A percentile compares a stretch with the other conserved stretches of the same genome.
Evolutionary conservation across 805 yeast genomes (phyloP).

Genomic region (Nakazawaea laoshanensis): DNA sequence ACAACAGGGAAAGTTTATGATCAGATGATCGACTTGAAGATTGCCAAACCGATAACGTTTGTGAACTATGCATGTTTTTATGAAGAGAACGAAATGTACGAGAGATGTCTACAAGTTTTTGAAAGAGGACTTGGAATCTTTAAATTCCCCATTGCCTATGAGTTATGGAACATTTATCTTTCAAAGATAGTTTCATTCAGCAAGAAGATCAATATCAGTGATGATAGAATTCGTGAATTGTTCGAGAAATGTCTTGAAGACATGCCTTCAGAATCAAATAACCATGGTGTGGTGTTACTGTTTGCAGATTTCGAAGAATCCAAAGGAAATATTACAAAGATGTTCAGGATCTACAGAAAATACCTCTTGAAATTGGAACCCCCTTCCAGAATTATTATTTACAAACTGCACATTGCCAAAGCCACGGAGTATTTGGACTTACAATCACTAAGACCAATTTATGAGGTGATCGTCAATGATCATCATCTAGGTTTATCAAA

Average conservation of each 20-base stretch:
- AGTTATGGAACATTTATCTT: constrained; percentile 67
- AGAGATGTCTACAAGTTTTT: constrained; percentile 49
- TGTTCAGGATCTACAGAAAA: constrained; percentile 37
- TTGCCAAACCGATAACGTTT: constrained; percentile 61
- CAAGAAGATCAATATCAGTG: constrained; percentile 23
- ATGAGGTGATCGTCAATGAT: constrained; percentile 38
- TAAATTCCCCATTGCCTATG: constrained; percentile 50
- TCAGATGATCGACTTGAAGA: constrained; percentile 41
- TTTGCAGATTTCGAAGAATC: constrained; percentile 59
- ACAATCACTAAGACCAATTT: constrained; percentile 36
- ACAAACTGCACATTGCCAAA: constrained; percentile 33
- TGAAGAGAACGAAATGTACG: constrained; percentile 35
- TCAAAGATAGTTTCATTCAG: constrained; percentile 31
- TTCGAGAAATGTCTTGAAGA: constrained; percentile 59
- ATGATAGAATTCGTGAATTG: constrained; percentile 58
- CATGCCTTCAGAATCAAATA: constrained; percentile 32
- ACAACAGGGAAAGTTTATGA: constrained; percentile 40
- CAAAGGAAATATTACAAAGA: constrained; percentile 39
- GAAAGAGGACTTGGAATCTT: constrained; percentile 64
- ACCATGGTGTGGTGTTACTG: constrained; percentile 39
- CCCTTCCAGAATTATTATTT: constrained; percentile 27
- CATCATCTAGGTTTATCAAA: constrained; percentile 19
- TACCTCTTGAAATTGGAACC: constrained; percentile 27
- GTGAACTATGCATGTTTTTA: constrained; percentile 59
- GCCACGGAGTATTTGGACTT: constrained; percentile 30